Conservation (phyloP, 352 stramenopile genomes). For the Saprolegnia diclina region DNA sequence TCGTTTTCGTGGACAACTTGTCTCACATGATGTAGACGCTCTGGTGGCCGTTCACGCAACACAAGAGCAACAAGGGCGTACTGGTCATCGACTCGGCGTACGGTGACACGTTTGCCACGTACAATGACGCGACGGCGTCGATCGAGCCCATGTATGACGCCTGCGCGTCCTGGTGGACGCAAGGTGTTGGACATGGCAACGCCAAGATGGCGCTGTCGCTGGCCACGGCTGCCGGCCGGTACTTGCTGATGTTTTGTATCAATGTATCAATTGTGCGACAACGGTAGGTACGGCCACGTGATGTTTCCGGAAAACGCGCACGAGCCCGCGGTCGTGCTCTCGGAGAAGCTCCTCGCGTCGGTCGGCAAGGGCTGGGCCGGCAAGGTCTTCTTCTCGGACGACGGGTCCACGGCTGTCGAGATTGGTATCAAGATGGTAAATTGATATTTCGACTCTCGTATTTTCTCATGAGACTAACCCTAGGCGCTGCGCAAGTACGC, state of each 20-base stretch:
- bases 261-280: background rate
- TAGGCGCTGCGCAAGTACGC: conserved; percentile 77
- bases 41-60: conserved; percentile 93
- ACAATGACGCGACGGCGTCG: conserved; percentile 42
- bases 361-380: conserved; percentile 80
- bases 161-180: conserved; percentile 91
- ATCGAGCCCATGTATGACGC: conserved; percentile 80
- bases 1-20: background rate
- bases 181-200: conserved; percentile 87
- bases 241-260: background rate
- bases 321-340: conserved; percentile 74
- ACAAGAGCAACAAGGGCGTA: conserved; percentile 67
- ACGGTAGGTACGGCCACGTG: conserved; percentile 77
- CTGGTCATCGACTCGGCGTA: conserved; percentile 87
- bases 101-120: conserved; percentile 78
- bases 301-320: conserved; percentile 91
- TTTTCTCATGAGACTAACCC: background rate
- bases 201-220: conserved; percentile 80
- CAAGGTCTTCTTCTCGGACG: conserved; percentile 89
- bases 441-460: background rate
- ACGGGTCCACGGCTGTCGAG: conserved; percentile 87
- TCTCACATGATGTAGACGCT: conserved; percentile 34
- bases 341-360: conserved; percentile 64
- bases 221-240: conserved; percentile 79
- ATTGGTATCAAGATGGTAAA: conserved; percentile 86